These are phyloP conservation scores for Aspergillus campestris DNA, from an alignment of 495 filamentous ascomycete species.

Conservation along the genomic window DNA sequence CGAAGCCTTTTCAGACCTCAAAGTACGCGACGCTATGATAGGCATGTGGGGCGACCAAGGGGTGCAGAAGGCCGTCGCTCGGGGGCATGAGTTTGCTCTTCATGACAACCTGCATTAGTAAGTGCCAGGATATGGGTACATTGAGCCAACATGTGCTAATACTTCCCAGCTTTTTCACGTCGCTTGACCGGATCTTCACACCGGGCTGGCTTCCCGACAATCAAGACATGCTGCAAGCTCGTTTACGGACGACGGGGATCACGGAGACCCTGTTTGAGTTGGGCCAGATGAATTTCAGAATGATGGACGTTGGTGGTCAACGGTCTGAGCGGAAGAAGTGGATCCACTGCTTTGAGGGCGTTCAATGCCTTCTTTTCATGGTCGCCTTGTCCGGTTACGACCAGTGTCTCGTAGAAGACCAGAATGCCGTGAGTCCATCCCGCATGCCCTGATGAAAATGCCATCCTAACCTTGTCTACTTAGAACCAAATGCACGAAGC, in stretches of 20 bases:
- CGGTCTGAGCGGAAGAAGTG: constrained; percentile 98
- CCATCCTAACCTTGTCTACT: background rate
- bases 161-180: constrained; percentile 70
- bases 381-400: constrained; percentile 96
- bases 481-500: constrained; percentile 99
- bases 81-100: constrained; percentile 92
- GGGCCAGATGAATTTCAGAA: constrained; percentile 89
- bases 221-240: constrained; percentile 89
- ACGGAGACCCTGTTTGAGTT: constrained; percentile 96
- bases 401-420: constrained; percentile 93
- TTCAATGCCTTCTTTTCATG: constrained; percentile 86
- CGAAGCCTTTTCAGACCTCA: constrained; percentile 59
- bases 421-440: constrained; percentile 70
- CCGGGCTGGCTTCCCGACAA: constrained; percentile 87
- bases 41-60: constrained; percentile 76
- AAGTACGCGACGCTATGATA: constrained; percentile 66
- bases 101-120: constrained; percentile 95
- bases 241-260: constrained; percentile 90
- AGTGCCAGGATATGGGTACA: constrained; percentile 23
- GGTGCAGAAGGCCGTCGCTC: constrained; percentile 75
- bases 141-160: constrained; percentile 3
- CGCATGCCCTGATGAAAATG: background rate
- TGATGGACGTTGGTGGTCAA: constrained; percentile 98
- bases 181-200: constrained; percentile 83
- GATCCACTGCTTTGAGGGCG: constrained; percentile 99